Evolutionary conservation across 2,329 filamentous ascomycete species (phyloP).

Genomic region (Apiospora pterosperma): DNA sequence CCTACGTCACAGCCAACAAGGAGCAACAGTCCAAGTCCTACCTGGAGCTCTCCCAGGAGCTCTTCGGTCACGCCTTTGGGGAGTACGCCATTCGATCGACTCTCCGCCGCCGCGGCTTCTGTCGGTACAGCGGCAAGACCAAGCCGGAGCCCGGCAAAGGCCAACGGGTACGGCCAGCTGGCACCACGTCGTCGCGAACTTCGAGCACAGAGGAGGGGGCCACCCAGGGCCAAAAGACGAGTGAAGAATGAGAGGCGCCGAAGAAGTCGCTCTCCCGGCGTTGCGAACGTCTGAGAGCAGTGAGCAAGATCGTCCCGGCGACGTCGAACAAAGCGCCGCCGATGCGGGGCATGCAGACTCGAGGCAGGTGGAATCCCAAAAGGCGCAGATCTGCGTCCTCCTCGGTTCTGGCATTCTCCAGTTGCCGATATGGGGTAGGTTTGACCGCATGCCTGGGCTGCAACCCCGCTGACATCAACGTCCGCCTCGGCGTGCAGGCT

Average conservation of each 20-base stretch:
- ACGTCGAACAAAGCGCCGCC: neutral
- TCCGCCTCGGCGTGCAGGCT: neutral
- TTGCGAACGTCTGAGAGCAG: neutral
- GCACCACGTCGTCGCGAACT: neutral
- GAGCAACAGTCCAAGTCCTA: neutral
- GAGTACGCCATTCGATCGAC: neutral
- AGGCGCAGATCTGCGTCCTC: neutral
- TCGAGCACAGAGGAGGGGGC: neutral
- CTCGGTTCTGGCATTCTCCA: neutral
- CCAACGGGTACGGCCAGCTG: no score
- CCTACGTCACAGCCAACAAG: neutral
- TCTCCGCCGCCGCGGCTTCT: neutral
- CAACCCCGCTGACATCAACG: neutral
- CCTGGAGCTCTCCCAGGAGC: neutral
- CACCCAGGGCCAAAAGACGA: neutral
- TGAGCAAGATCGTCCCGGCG: neutral
- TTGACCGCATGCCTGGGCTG: neutral
- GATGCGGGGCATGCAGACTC: neutral
- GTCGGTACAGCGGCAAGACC: neutral
- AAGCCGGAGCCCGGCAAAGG: neutral
- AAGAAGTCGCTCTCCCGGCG: neutral
- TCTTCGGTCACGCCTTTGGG: neutral
- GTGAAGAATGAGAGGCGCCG: neutral
- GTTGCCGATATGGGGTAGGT: neutral
- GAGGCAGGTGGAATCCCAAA: neutral